Conservation (phyloP, 31 red algal species). For the Bonnemaisonia californica region DNA sequence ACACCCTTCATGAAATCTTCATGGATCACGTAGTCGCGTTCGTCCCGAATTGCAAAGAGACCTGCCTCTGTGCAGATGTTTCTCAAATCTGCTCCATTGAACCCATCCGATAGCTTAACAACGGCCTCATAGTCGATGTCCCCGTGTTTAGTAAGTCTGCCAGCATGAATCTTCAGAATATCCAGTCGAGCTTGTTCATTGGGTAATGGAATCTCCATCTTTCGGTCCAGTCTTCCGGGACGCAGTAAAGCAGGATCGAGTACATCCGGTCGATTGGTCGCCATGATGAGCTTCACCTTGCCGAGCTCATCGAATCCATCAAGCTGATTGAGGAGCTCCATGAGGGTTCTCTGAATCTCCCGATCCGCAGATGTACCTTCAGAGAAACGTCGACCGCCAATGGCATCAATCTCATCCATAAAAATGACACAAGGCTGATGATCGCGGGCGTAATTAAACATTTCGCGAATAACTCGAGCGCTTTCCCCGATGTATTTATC, state of each 20-base stretch:
- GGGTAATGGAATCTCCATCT: conserved; percentile 97
- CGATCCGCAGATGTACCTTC: conserved; percentile 99
- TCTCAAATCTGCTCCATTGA: conserved; percentile 98
- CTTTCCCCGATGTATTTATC: conserved; percentile 99
- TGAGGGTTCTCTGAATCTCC: conserved; percentile 98
- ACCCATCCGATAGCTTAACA: conserved; percentile 96
- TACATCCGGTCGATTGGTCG: conserved; percentile 98
- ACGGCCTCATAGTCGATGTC: conserved; percentile 99
- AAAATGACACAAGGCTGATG: conserved; percentile 99
- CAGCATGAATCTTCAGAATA: conserved; percentile 98
- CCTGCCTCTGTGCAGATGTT: conserved; percentile 99
- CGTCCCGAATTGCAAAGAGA: conserved; percentile 98
- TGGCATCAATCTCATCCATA: conserved; percentile 99
- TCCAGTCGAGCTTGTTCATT: conserved; percentile 99
- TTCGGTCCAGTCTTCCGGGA: conserved; percentile 96
- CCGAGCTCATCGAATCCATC: conserved; percentile 99
- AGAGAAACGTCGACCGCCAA: conserved; percentile 96
- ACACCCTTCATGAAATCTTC: conserved; percentile 99
- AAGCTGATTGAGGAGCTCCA: conserved; percentile 98
- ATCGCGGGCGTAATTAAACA: conserved; percentile 97
- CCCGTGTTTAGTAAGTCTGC: conserved; percentile 85
- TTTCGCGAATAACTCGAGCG: conserved; percentile 98
- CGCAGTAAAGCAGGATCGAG: conserved; percentile 97
- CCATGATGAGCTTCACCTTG: conserved; percentile 99
- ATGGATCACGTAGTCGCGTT: conserved; percentile 93